A percentile compares a stretch with the other conserved stretches of the same genome.
These are phyloP conservation scores for Boletus semigastroideus DNA, from an alignment of 1,284 basidiomycete species.

Conservation along the genomic window DNA sequence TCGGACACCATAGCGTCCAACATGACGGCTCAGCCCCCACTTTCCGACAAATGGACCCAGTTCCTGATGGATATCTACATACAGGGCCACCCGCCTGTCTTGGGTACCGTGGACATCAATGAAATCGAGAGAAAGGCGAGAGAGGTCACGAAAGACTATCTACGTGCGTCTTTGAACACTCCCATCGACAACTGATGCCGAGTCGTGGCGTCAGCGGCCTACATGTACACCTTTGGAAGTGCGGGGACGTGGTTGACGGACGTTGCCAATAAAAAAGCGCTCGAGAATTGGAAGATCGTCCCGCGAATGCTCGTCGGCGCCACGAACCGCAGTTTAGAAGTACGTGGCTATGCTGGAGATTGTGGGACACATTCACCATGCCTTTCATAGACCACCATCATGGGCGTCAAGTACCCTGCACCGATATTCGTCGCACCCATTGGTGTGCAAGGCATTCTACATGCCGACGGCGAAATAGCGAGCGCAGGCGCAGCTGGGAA, in stretches of 20 bases:
- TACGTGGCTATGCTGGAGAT: constrained; percentile 16
- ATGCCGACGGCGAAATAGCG: constrained; percentile 55
- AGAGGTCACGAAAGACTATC: constrained; percentile 45
- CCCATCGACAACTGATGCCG: neutral
- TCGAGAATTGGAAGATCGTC: constrained; percentile 50
- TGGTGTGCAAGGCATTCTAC: constrained; percentile 58
- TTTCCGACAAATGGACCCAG: constrained; percentile 28
- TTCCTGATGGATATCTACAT: constrained; percentile 38
- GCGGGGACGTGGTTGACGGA: constrained; percentile 47
- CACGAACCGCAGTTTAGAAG: constrained; percentile 50
- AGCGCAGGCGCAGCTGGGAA: constrained; percentile 51
- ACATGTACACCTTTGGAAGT: constrained; percentile 48
- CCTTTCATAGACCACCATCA: constrained; percentile 40
- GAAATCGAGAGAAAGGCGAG: constrained; percentile 53
- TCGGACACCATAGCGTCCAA: neutral
- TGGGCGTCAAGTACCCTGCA: constrained; percentile 48
- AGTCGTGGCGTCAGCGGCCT: constrained; percentile 38
- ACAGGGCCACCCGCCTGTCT: constrained; percentile 39
- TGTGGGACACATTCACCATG: neutral
- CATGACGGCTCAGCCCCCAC: constrained; percentile 24
- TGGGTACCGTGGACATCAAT: constrained; percentile 51
- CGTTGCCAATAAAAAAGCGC: constrained; percentile 40
- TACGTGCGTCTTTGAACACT: constrained; percentile 32
- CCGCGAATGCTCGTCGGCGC: constrained; percentile 61
- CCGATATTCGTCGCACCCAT: constrained; percentile 57